phyloP scores from a whole-genome alignment of 1,284 basidiomycete genomes.

The Naganishia albida region DNA sequence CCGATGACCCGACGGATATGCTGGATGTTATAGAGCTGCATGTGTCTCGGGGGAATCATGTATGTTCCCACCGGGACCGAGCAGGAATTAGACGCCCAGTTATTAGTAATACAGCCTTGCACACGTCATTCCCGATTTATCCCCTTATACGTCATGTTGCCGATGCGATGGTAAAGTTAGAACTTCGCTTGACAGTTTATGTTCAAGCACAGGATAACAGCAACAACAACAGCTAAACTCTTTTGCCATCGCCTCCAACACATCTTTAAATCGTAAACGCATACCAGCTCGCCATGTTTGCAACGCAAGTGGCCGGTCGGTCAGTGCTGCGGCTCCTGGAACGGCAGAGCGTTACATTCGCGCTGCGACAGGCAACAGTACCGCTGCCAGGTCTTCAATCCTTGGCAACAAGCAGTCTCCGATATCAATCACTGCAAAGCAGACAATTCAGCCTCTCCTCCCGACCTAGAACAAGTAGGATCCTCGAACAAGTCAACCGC shows the following conservation, averaged over 20 bases:
- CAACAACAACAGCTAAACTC: too few species aligned
- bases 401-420: not conserved
- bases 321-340: constrained; percentile 24
- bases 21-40: too few species aligned
- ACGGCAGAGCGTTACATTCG: not conserved
- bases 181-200: too few species aligned
- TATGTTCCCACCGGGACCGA: too few species aligned
- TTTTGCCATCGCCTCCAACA: not conserved
- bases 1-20: too few species aligned
- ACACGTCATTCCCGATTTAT: not conserved
- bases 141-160: not conserved
- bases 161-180: not conserved
- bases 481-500: constrained; percentile 18
- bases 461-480: not conserved
- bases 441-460: constrained; percentile 9
- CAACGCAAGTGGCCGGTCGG: constrained; percentile 22
- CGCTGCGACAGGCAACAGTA: constrained; percentile 7
- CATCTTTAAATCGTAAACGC: not conserved
- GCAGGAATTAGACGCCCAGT: not conserved
- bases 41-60: too few species aligned
- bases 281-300: constrained; percentile 14
- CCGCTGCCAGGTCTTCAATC: not conserved
- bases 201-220: too few species aligned
- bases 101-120: not conserved
- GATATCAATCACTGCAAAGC: constrained; percentile 7